Evolutionary conservation across 2,329 filamentous ascomycete species (phyloP).

Genomic region (Colletotrichum melonis): DNA sequence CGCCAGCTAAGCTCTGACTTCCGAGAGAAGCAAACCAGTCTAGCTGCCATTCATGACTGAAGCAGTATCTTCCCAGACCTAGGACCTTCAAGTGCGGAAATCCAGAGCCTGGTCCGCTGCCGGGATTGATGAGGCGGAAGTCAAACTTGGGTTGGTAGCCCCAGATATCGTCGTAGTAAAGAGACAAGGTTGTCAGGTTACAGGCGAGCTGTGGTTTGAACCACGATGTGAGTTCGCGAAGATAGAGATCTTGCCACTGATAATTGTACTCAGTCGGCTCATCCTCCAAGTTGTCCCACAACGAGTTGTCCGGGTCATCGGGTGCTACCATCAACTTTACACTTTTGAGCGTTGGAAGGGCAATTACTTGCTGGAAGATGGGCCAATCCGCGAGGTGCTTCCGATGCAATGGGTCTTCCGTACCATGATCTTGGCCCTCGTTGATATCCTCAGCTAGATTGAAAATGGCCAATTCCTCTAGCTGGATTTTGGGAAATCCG

Average conservation of each 20-base stretch:
- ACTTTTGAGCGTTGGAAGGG: neutral
- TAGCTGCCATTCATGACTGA: neutral
- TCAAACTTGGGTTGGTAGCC: neutral
- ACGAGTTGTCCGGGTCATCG: neutral
- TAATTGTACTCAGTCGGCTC: neutral
- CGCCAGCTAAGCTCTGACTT: constrained; percentile 38
- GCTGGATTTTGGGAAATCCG: neutral
- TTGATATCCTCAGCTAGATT: neutral
- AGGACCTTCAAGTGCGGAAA: neutral
- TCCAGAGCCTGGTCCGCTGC: neutral
- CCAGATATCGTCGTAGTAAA: neutral
- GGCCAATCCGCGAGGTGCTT: neutral
- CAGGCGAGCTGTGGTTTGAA: neutral
- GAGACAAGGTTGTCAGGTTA: neutral
- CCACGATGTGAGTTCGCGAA: neutral
- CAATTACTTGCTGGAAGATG: neutral
- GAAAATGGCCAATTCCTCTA: neutral
- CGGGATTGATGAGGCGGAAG: neutral
- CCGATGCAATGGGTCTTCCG: neutral
- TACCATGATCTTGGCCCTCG: neutral
- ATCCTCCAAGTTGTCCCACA: neutral
- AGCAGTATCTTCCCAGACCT: neutral
- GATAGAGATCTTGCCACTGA: neutral
- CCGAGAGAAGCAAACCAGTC: neutral
- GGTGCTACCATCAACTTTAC: neutral